Evolutionary conservation across 2,329 filamentous ascomycete genomes (phyloP).

Genomic region (Trichoderma atrobrunneum): DNA sequence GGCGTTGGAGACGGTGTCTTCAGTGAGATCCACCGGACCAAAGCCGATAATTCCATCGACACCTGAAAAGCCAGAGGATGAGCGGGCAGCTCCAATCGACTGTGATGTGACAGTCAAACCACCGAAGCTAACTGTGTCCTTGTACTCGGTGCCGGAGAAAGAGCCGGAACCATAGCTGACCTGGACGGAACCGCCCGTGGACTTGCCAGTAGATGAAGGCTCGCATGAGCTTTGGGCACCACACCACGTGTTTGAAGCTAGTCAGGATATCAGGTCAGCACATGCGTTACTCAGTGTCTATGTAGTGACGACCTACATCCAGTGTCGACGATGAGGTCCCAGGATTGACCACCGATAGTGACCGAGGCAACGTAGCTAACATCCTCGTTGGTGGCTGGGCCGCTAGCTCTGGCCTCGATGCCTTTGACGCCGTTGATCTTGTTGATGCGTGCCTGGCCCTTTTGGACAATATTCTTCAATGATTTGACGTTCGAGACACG

Average conservation of each 20-base stretch:
- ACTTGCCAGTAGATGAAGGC: not conserved
- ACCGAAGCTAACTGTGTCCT: constrained; percentile 31
- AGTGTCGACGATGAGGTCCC: not conserved
- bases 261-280: not conserved
- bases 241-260: not conserved
- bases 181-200: constrained; percentile 25
- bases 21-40: constrained; percentile 28
- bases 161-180: constrained; percentile 29
- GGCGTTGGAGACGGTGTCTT: constrained; percentile 27
- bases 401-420: not conserved
- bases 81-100: not conserved
- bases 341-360: not conserved
- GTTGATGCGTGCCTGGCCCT: not conserved
- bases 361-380: not conserved
- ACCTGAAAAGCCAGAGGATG: not conserved
- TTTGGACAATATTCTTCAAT: not conserved
- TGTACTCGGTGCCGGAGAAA: constrained; percentile 29
- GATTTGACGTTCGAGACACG: not conserved
- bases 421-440: not conserved
- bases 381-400: not conserved
- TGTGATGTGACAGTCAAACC: constrained; percentile 26
- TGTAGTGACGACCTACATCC: not conserved
- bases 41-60: constrained; percentile 21
- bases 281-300: not conserved
- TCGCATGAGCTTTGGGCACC: not conserved